A percentile compares a stretch with the other conserved stretches of the same genome.
phyloP scores from a whole-genome alignment of 305 asterid genomes.

The Fraxinus xanthoxyloides region DNA sequence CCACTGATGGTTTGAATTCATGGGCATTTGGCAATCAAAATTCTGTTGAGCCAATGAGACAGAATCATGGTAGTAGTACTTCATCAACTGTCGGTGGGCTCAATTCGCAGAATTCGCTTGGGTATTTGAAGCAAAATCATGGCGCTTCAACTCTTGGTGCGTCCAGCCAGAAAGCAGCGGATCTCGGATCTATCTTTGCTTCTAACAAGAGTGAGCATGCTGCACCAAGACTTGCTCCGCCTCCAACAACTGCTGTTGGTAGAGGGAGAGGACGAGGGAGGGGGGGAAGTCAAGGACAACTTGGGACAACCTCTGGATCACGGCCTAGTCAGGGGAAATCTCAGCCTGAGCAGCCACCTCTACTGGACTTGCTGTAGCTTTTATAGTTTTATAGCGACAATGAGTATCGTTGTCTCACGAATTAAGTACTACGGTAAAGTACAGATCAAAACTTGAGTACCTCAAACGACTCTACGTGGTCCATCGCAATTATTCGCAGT shows the following conservation, averaged over 20 bases:
- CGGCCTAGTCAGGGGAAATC: slow-evolving; percentile 40
- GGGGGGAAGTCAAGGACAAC: slow-evolving; percentile 60
- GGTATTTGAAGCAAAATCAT: slow-evolving; percentile 56
- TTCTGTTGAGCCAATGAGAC: slow-evolving; percentile 37
- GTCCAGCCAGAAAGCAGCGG: slow-evolving; percentile 47
- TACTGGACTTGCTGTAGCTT: slow-evolving; percentile 74
- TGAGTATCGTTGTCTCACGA: slow-evolving; percentile 7
- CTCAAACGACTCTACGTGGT: background rate
- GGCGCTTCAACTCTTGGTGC: slow-evolving; percentile 34
- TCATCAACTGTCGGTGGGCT: slow-evolving; percentile 32
- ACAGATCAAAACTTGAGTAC: background rate
- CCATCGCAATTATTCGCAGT: background rate
- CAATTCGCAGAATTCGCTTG: slow-evolving; percentile 54
- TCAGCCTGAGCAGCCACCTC: slow-evolving; percentile 60
- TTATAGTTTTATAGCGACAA: slow-evolving; percentile 11
- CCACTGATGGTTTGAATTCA: slow-evolving; percentile 50
- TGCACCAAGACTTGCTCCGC: slow-evolving; percentile 93
- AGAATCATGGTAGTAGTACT: slow-evolving; percentile 51
- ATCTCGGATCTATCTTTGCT: slow-evolving; percentile 79
- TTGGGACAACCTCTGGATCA: slow-evolving; percentile 29
- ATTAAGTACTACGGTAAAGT: background rate
- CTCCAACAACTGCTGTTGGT: slow-evolving; percentile 77
- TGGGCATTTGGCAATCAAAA: slow-evolving; percentile 55
- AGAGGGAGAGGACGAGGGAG: slow-evolving; percentile 88
- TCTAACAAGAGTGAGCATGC: slow-evolving; percentile 59